phyloP scores from a whole-genome alignment of 257 asterid species.

The Rauvolfia tetraphylla region DNA sequence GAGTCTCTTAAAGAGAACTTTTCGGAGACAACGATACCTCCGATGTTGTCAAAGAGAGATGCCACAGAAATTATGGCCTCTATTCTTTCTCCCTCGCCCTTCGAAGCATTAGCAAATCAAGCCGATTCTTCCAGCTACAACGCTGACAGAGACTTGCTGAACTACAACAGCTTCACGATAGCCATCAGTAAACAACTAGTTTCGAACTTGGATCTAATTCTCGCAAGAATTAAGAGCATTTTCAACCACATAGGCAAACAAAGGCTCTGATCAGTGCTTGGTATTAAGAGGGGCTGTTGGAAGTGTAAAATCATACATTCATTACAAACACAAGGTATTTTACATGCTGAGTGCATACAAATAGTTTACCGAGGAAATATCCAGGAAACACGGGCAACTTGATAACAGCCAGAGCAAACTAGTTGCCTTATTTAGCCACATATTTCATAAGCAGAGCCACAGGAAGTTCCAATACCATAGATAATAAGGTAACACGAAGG shows the following conservation, averaged over 20 bases:
- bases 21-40: neutral
- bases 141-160: neutral
- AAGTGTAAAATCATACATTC: conserved; percentile 8
- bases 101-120: neutral
- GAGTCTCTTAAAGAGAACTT: neutral
- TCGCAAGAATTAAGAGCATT: neutral
- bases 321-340: conserved; percentile 13
- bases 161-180: neutral
- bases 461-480: conserved; percentile 1
- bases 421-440: conserved; percentile 33
- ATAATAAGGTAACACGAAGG: neutral
- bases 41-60: neutral
- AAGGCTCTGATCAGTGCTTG: neutral
- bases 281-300: neutral
- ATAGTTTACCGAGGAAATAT: conserved; percentile 1
- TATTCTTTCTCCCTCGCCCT: neutral
- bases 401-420: conserved; percentile 3
- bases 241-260: neutral
- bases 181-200: too few species aligned
- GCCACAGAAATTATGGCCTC: neutral
- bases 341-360: conserved; percentile 4
- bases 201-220: too few species aligned
- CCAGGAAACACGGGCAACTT: conserved; percentile 1
- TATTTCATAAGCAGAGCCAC: conserved; percentile 10
- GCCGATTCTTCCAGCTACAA: too few species aligned